phyloP scores from a whole-genome alignment of 495 filamentous ascomycete genomes.

The Diplogelasinospora grovesii region DNA sequence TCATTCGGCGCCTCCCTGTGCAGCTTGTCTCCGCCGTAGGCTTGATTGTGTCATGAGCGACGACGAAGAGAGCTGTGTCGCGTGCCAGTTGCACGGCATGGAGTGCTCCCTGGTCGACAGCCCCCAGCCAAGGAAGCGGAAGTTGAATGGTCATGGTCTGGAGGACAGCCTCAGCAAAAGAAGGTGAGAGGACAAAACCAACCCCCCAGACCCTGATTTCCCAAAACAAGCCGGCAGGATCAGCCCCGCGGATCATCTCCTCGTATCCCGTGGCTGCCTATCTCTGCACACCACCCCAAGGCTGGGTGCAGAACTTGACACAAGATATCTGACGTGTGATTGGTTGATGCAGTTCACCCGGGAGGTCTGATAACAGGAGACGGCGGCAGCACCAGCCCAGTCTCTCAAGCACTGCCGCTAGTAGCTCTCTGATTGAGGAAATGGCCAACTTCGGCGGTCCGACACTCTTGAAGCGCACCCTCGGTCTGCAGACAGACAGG shows the following conservation, averaged over 20 bases:
- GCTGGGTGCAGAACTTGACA: constrained; percentile 3
- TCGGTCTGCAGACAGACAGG: constrained; percentile 56
- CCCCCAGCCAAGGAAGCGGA: constrained; percentile 66
- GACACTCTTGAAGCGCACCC: constrained; percentile 55
- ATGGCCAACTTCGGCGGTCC: constrained; percentile 57
- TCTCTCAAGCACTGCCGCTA: constrained; percentile 47
- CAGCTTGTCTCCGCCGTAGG: constrained; percentile 72
- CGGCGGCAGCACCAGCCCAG: constrained; percentile 46
- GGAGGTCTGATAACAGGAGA: constrained; percentile 47
- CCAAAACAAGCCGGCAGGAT: constrained; percentile 7
- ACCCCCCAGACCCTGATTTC: constrained; percentile 13
- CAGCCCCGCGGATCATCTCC: constrained; percentile 10
- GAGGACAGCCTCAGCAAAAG: constrained; percentile 51
- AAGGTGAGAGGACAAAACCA: constrained; percentile 38
- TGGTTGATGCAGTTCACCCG: constrained; percentile 44
- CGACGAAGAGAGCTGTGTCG: constrained; percentile 54
- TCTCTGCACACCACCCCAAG: constrained; percentile 8
- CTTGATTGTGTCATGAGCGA: constrained; percentile 86
- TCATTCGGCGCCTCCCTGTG: constrained; percentile 37
- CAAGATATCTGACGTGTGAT: constrained; percentile 35
- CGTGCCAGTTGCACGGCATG: constrained; percentile 55
- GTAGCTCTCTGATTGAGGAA: constrained; percentile 50
- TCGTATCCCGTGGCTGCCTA: background rate
- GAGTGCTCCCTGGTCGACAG: constrained; percentile 62
- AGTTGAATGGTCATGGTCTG: constrained; percentile 54